phyloP scores from a whole-genome alignment of 495 filamentous ascomycete genomes.

The Bombardia bombarda region DNA sequence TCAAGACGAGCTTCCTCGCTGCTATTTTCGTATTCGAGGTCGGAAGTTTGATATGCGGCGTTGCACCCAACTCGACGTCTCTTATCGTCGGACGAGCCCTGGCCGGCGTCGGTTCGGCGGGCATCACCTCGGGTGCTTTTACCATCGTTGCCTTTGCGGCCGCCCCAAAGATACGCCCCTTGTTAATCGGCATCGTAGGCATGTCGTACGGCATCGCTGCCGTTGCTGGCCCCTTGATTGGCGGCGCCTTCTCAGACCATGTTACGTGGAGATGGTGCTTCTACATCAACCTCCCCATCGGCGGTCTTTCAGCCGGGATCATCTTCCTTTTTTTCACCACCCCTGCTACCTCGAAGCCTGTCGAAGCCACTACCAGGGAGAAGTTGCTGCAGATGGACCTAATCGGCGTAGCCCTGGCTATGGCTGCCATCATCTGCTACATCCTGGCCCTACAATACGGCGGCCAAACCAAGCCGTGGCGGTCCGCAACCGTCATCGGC shows the following conservation, averaged over 20 bases:
- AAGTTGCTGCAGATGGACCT: conserved; percentile 54
- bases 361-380: conserved; percentile 15
- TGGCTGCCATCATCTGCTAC: conserved; percentile 61
- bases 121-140: conserved; percentile 31
- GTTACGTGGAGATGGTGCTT: conserved; percentile 65
- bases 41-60: conserved; percentile 48
- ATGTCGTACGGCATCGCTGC: conserved; percentile 37
- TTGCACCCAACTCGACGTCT: conserved; percentile 44
- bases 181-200: conserved; percentile 41
- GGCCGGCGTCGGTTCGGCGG: conserved; percentile 43
- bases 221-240: conserved; percentile 26
- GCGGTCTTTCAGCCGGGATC: conserved; percentile 50
- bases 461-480: conserved; percentile 58
- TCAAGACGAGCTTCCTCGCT: conserved; percentile 37
- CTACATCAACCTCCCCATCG: conserved; percentile 67
- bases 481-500: conserved; percentile 53
- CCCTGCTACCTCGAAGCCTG: conserved; percentile 13
- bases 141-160: conserved; percentile 38
- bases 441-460: conserved; percentile 80
- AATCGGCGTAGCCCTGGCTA: conserved; percentile 53
- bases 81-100: conserved; percentile 53
- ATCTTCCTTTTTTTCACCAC: conserved; percentile 41
- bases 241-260: conserved; percentile 21
- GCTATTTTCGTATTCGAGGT: conserved; percentile 42
- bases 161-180: conserved; percentile 36